Base-by-base conservation (phyloP, 2,329 filamentous ascomycete species). In the Dactylellina sp. region DNA sequence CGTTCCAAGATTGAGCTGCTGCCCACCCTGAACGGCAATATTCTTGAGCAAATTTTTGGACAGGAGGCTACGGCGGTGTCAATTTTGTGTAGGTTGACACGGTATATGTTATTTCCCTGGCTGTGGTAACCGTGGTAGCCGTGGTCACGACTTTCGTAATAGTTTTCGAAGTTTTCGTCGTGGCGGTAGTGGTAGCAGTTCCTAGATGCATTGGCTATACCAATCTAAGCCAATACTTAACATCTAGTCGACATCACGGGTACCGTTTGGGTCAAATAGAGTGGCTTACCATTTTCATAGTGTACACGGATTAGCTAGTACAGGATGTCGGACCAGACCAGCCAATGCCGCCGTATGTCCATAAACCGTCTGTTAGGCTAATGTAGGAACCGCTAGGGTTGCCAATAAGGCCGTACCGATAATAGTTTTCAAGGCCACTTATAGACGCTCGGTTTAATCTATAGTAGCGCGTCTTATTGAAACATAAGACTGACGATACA, bases 131-230 rank as follows among this genome's bases (percentile, higher is more conserved):
- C 11, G 49, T 53, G 7, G 49, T 35, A 12, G 18, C 32, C 6
- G 49, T 18, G 14, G 24, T 20, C 9, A 9, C 28, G 9, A 32
- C 28, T 32, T 32, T 32, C 47, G 47, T 32, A 4, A 9, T 32
- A 12, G 52, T 57, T 22, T 25, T 40, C 16, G 39, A 25, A 5
- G 52, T 14, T 25, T 32, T 57, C 32, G 52, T 57, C 1, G 52
- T 42, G n/a, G 52, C 25, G 0, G 61, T 56, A 2, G 70, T 66
- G n/a, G 62, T 20, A 1, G 47, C 53, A 25, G 53, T 55, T 56
- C 70, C 70, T n/a, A 61, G 70, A 16, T 66, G 16, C 70, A 74
- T 50, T 74, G 70, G 16, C 25, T 35, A n/a, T 62, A 74, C 35
- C 66, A 74, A 56, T 66, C 70, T 74, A n/a, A 50, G n/a, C n/a